Evolutionary conservation across 2,329 filamentous ascomycete genomes (phyloP).

Genomic region (Colletotrichum liaoningense): DNA sequence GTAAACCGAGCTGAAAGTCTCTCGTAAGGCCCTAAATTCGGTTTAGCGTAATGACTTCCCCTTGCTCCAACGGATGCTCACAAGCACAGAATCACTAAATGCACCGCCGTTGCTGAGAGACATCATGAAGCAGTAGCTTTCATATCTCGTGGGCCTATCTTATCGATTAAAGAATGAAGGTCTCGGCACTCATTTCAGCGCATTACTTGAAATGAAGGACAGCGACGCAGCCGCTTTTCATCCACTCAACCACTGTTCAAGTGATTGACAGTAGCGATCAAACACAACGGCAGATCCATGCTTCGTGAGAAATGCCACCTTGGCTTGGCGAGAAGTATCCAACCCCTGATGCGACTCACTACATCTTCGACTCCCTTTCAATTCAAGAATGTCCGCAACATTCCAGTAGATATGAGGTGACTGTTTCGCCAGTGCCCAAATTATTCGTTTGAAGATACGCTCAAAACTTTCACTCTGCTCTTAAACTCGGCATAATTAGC

Average conservation of each 20-base stretch:
- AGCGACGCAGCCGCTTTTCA: neutral
- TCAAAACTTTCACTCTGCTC: neutral
- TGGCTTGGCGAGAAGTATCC: neutral
- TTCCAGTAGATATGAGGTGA: neutral
- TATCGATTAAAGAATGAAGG: neutral
- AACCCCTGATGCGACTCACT: neutral
- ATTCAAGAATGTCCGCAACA: neutral
- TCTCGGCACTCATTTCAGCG: constrained; percentile 2
- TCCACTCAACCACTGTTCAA: neutral
- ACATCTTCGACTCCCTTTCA: neutral
- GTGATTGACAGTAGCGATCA: neutral
- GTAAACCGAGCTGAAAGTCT: neutral
- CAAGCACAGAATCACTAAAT: neutral
- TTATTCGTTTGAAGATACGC: neutral
- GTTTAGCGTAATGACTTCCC: neutral
- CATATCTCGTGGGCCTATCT: neutral
- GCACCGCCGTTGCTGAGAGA: constrained; percentile 2
- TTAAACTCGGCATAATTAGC: too few species aligned
- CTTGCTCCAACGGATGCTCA: neutral
- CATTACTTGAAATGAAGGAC: neutral
- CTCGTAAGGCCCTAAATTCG: neutral
- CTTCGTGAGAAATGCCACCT: neutral
- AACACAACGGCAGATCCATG: neutral
- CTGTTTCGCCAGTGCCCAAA: neutral
- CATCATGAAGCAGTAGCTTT: constrained; percentile 9